Conservation (phyloP, 345 rosid genomes). For the Pseudoturritis turrita region DNA sequence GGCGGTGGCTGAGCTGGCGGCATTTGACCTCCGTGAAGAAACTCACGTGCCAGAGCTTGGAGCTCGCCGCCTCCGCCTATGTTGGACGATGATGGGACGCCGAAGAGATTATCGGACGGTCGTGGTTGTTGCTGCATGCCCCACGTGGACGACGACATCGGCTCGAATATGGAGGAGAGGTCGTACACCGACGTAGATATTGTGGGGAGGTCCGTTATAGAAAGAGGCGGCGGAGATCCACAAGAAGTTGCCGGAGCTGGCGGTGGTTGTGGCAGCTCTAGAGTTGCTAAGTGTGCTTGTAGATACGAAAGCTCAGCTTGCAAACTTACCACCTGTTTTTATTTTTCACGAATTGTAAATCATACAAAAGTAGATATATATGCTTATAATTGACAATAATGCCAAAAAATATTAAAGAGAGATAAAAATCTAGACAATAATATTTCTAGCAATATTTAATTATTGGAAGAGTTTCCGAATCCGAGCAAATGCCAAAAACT, state of each 20-base stretch:
- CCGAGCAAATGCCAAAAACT: constrained; percentile 3
- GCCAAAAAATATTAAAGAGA: background rate
- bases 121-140: constrained; percentile 46
- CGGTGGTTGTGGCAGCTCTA: constrained; percentile 56
- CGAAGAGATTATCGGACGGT: constrained; percentile 54
- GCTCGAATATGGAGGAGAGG: constrained; percentile 63
- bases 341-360: background rate
- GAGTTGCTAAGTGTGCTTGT: constrained; percentile 65
- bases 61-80: constrained; percentile 58
- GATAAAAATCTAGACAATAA: constrained; percentile 12
- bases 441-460: constrained; percentile 14
- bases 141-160: constrained; percentile 49
- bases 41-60: constrained; percentile 66
- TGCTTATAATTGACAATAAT: background rate
- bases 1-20: constrained; percentile 40
- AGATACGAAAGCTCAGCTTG: constrained; percentile 76
- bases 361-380: background rate
- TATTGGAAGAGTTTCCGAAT: constrained; percentile 22
- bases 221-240: constrained; percentile 48
- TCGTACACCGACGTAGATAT: constrained; percentile 52
- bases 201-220: constrained; percentile 67
- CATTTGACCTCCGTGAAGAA: constrained; percentile 48
- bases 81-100: constrained; percentile 15
- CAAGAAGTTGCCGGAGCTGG: constrained; percentile 30
- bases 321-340: constrained; percentile 58